phyloP scores from a whole-genome alignment of 768 basidiomycete genomes.

The Coprinopsis sp. region DNA sequence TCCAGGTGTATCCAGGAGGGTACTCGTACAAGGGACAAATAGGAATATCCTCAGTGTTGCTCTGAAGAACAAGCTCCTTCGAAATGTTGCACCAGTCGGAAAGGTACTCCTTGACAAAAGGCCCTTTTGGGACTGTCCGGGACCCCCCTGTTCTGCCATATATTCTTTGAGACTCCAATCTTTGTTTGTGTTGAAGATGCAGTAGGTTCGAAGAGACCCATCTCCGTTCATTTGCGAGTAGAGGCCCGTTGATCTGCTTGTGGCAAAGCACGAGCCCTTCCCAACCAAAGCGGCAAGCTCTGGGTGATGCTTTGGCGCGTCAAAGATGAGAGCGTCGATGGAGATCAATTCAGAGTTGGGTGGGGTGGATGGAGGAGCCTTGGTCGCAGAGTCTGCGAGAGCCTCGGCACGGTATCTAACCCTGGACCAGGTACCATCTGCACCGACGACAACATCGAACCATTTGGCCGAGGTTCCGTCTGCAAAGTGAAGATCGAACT shows the following conservation, averaged over 20 bases:
- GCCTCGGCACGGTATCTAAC: conserved; percentile 9
- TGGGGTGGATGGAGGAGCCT: conserved; percentile 13
- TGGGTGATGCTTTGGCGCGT: conserved; percentile 18
- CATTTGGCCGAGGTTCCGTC: conserved; percentile 10
- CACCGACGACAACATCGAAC: conserved; percentile 23
- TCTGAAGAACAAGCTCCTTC: not conserved
- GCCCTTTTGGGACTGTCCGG: not conserved
- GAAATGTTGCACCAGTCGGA: not conserved
- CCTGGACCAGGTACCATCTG: conserved; percentile 35
- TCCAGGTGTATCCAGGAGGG: not conserved
- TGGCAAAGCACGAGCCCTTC: conserved; percentile 22
- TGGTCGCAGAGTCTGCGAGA: not conserved
- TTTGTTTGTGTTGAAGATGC: conserved; percentile 4
- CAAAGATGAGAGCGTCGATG: conserved; percentile 13
- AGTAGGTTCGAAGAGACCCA: conserved; percentile 11
- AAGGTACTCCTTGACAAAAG: not conserved
- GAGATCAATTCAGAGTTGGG: conserved; percentile 27
- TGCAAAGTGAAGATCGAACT: conserved; percentile 11
- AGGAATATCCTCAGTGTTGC: not conserved
- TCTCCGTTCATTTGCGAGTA: conserved; percentile 27
- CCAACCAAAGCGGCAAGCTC: conserved; percentile 22
- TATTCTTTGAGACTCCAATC: conserved; percentile 8
- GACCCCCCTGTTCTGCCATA: not conserved
- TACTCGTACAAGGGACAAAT: conserved; percentile 3
- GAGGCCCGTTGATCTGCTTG: conserved; percentile 21